phyloP scores from a whole-genome alignment of 768 basidiomycete genomes.

The Termitomyces sp. region DNA sequence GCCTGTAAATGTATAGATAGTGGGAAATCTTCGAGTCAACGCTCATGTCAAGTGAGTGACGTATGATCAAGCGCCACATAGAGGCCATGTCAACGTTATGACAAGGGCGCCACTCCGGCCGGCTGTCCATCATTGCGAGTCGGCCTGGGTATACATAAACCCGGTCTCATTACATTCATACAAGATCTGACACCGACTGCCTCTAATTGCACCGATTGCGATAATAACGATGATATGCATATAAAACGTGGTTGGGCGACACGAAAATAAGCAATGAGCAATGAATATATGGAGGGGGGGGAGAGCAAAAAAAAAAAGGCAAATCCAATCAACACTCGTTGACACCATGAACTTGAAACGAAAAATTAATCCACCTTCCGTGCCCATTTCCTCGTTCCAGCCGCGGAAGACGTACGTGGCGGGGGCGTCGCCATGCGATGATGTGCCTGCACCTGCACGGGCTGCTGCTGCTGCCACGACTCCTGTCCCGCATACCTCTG shows the following conservation, averaged over 20 bases:
- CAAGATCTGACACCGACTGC: conserved; percentile 10
- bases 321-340: conserved; percentile 12
- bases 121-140: neutral
- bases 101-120: neutral
- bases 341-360: conserved; percentile 6
- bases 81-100: neutral
- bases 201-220: neutral
- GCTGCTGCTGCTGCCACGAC: conserved; percentile 14
- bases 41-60: too few species aligned
- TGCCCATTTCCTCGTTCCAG: conserved; percentile 64
- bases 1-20: too few species aligned
- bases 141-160: neutral
- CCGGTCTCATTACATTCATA: neutral
- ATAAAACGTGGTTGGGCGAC: too few species aligned
- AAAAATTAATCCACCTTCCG: conserved; percentile 61
- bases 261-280: neutral
- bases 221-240: too few species aligned
- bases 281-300: conserved; percentile 6
- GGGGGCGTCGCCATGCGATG: conserved; percentile 39
- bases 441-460: conserved; percentile 25
- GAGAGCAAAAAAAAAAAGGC: neutral
- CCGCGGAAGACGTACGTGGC: conserved; percentile 33
- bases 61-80: neutral
- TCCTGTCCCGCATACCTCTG: conserved; percentile 9
- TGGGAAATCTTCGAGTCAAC: too few species aligned